Base-by-base conservation (phyloP, 2,329 filamentous ascomycete species). In the Apiospora sp. region DNA sequence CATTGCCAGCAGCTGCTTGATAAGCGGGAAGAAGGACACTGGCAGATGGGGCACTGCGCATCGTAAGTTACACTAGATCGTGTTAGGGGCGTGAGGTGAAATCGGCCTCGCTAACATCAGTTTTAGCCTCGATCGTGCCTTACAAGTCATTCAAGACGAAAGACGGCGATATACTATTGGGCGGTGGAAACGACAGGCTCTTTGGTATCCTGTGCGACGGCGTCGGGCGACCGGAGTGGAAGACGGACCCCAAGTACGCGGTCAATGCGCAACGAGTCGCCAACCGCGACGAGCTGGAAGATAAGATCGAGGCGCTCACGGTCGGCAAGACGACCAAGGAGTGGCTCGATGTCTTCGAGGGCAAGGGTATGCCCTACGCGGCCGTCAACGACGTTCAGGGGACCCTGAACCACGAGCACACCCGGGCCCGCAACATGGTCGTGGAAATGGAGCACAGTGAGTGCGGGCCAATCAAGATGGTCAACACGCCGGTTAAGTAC, bases 21-120 rank as follows among this genome's bases (percentile, higher is more conserved):
- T 98, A 75, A 97, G 93, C 77, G 95, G 95, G 1, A 85, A 98
- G 82, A 92, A 92, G 76, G 96, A 99, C 80, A 90, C 91, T 0
- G 96, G 96, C 0, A 89, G 96, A 75, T 98, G 96, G 96, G 96
- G 96, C 8, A 99, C 96, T 4, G 96, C 96, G 61, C 96, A 99
- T 86, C 96, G 93, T 94, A 85, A 84, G 85, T 83, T 10, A 22
- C 27, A 13, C 30, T 34, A 13, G 43, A 7, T 30, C 22, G 10
- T 22, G 13, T 48, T 48, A 34, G 34, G 34, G 19, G 58, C 4
- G 30, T 22, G 19, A 64, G 4, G 5, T 14, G 1, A 5, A 16
- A 3, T 27, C 12, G 49, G 27, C 34, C 74, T 48, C 30, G 44
- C 75, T 76, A 69, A 70, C 43, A 69, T 68, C 44, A 24, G 13